Conservation (phyloP, 257 asterid species). For the Capsicum baccatum region DNA sequence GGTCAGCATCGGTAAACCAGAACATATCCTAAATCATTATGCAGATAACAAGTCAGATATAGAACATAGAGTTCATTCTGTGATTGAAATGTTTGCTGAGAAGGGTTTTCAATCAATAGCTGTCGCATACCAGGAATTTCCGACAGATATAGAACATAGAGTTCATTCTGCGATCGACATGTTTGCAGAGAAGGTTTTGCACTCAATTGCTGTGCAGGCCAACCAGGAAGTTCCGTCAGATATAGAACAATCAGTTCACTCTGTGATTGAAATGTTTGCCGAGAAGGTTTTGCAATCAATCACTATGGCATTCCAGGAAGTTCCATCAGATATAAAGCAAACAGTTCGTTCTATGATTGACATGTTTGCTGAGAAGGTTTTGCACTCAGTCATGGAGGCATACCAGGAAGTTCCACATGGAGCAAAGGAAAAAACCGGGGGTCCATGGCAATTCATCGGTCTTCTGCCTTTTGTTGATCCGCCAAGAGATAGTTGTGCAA, state of each 20-base stretch:
- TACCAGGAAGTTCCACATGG: conserved; percentile 55
- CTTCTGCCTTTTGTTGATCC: conserved; percentile 55
- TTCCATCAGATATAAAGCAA: conserved; percentile 31
- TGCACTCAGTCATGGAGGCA: conserved; percentile 54
- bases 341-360: conserved; percentile 40
- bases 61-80: conserved; percentile 55
- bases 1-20: conserved; percentile 97
- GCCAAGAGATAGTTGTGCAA: conserved; percentile 50
- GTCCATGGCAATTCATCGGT: conserved; percentile 54
- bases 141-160: conserved; percentile 21
- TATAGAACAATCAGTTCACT: conserved; percentile 41
- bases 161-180: conserved; percentile 44
- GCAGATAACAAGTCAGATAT: conserved; percentile 49
- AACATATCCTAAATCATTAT: conserved; percentile 55
- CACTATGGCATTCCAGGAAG: conserved; percentile 52
- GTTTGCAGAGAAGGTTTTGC: conserved; percentile 57
- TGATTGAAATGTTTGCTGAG: conserved; percentile 56
- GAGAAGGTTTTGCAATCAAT: conserved; percentile 55
- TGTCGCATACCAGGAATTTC: conserved; percentile 58
- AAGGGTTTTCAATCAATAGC: conserved; percentile 53
- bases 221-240: conserved; percentile 47
- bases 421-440: conserved; percentile 51
- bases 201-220: conserved; percentile 49
- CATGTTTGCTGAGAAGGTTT: conserved; percentile 54
- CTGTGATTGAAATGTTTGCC: conserved; percentile 55